phyloP scores from a whole-genome alignment of 306 rosid species.

The Adenanthera pavonina region DNA sequence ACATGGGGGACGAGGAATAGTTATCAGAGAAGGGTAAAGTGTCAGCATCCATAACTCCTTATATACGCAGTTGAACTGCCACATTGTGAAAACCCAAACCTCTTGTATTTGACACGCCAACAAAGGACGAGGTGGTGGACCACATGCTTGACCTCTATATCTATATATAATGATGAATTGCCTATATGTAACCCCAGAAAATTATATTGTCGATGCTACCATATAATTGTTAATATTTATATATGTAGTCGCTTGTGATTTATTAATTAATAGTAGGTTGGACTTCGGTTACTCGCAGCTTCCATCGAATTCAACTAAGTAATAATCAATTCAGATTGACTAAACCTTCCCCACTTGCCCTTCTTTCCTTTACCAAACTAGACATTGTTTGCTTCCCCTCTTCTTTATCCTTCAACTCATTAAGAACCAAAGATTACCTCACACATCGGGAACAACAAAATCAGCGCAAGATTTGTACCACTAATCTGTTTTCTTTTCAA shows the following conservation, averaged over 20 bases:
- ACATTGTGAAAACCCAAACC: slow-evolving; percentile 26
- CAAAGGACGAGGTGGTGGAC: slow-evolving; percentile 50
- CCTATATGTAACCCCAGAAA: neutral
- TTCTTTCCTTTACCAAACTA: slow-evolving; percentile 55
- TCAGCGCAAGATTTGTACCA: neutral
- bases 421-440: neutral
- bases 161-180: neutral
- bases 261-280: slow-evolving; percentile 26
- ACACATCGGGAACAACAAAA: neutral
- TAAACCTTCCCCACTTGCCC: slow-evolving; percentile 42
- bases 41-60: slow-evolving; percentile 49
- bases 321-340: slow-evolving; percentile 39
- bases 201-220: neutral
- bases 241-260: slow-evolving; percentile 3
- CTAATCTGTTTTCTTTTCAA: slow-evolving; percentile 1
- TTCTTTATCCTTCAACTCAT: neutral
- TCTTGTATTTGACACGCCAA: slow-evolving; percentile 61
- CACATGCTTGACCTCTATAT: slow-evolving; percentile 23
- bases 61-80: slow-evolving; percentile 34
- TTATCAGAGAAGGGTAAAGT: slow-evolving; percentile 49
- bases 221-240: slow-evolving; percentile 1
- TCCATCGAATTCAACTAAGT: slow-evolving; percentile 24
- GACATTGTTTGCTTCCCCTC: slow-evolving; percentile 29
- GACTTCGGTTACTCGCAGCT: slow-evolving; percentile 32
- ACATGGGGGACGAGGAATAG: slow-evolving; percentile 28